Conservation (phyloP, 768 basidiomycete genomes). For the Phaeolepiota aurea region DNA sequence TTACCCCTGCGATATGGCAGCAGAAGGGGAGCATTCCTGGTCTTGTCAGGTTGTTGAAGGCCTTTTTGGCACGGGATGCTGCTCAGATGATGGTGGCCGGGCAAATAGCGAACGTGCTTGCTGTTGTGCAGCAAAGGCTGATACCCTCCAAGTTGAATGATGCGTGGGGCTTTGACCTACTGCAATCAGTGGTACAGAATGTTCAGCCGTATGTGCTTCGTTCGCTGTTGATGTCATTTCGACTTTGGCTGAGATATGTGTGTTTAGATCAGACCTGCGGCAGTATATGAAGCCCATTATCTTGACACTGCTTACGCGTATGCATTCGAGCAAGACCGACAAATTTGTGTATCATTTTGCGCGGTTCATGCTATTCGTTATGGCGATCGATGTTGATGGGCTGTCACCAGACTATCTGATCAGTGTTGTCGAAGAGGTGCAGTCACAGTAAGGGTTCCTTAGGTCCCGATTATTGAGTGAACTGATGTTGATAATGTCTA, state of each 20-base stretch:
- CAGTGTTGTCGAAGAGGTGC: slow-evolving; percentile 72
- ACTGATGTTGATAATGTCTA: slow-evolving; percentile 9
- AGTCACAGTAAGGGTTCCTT: slow-evolving; percentile 54
- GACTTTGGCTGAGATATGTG: not conserved
- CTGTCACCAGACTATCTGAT: slow-evolving; percentile 77
- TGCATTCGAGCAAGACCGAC: slow-evolving; percentile 86
- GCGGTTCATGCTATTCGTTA: slow-evolving; percentile 65
- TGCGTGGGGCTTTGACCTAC: slow-evolving; percentile 82
- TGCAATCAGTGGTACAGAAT: slow-evolving; percentile 66
- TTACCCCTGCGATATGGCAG: slow-evolving; percentile 84
- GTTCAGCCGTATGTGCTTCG: slow-evolving; percentile 61
- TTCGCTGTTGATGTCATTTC: not conserved
- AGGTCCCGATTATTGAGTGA: not conserved
- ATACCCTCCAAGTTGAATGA: slow-evolving; percentile 87
- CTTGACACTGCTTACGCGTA: slow-evolving; percentile 72
- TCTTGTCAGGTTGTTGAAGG: slow-evolving; percentile 79
- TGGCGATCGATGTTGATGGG: slow-evolving; percentile 68
- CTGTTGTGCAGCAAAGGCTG: slow-evolving; percentile 84
- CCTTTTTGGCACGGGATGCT: slow-evolving; percentile 71
- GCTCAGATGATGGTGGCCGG: slow-evolving; percentile 56
- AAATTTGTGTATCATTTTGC: slow-evolving; percentile 80
- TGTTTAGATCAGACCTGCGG: slow-evolving; percentile 48
- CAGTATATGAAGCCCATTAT: slow-evolving; percentile 70
- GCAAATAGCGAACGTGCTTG: slow-evolving; percentile 73
- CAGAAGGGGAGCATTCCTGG: slow-evolving; percentile 94